These are phyloP conservation scores for Solanum hybrid DNA, from an alignment of 305 asterid species.

Conservation along the genomic window DNA sequence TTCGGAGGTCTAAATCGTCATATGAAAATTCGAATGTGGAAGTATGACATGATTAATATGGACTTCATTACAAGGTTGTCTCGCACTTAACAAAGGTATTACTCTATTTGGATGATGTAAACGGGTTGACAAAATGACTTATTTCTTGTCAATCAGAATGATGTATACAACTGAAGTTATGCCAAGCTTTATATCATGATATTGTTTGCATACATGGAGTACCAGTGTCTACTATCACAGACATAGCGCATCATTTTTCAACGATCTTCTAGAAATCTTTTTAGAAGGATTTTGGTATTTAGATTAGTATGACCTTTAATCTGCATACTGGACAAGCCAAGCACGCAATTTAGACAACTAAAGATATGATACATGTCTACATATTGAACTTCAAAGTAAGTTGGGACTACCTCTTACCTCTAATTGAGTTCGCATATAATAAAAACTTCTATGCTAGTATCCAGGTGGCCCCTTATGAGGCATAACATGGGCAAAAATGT, in stretches of 20 bases:
- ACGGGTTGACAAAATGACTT: neutral
- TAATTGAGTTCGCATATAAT: neutral
- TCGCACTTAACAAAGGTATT: neutral
- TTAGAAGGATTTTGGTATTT: neutral
- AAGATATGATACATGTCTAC: neutral
- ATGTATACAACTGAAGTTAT: too few relatives aligned
- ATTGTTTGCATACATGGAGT: neutral
- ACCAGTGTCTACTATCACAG: neutral
- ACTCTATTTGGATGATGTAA: neutral
- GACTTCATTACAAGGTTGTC: neutral
- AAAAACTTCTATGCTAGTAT: neutral
- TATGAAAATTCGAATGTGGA: neutral
- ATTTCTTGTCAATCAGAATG: neutral
- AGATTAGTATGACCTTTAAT: neutral
- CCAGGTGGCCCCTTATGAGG: neutral
- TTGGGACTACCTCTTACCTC: neutral
- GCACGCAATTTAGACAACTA: neutral
- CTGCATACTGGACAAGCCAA: neutral
- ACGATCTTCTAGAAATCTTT: neutral
- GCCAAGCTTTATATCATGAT: neutral
- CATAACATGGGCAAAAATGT: neutral
- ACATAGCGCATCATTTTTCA: neutral
- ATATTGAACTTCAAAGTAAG: neutral
- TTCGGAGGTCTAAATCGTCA: neutral
- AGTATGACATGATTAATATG: neutral